A percentile compares a stretch with the other conserved stretches of the same genome.
Evolutionary conservation across 2,329 filamentous ascomycete species (phyloP).

Genomic region (Fusarium sororula): DNA sequence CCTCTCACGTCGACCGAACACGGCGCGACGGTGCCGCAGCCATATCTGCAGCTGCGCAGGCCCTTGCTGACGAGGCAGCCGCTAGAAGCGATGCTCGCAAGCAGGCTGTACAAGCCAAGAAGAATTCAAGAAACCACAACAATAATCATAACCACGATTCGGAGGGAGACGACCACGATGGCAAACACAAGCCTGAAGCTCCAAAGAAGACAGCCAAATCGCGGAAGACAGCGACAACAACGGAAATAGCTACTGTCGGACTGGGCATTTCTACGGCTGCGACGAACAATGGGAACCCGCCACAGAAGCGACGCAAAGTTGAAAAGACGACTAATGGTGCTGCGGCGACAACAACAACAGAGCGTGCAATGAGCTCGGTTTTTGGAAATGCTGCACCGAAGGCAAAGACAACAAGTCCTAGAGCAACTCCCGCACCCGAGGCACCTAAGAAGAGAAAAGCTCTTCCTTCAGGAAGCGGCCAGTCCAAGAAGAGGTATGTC

Average conservation of each 20-base stretch:
- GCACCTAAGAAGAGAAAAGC: constrained; percentile 78
- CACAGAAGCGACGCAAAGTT: constrained; percentile 81
- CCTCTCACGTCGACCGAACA: constrained; percentile 76
- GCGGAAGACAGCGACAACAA: constrained; percentile 62
- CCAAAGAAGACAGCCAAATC: constrained; percentile 75
- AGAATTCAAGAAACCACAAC: constrained; percentile 70
- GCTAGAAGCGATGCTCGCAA: constrained; percentile 85
- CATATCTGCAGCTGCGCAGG: constrained; percentile 79
- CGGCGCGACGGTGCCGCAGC: constrained; percentile 81
- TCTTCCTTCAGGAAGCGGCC: constrained; percentile 70
- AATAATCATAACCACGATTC: constrained; percentile 63
- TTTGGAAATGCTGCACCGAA: constrained; percentile 63
- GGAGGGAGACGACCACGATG: constrained; percentile 77
- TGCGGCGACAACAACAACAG: constrained; percentile 61
- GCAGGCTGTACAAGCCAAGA: constrained; percentile 81
- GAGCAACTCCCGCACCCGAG: constrained; percentile 74
- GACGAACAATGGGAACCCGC: constrained; percentile 63
- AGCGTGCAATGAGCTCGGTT: constrained; percentile 73
- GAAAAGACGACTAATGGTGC: constrained; percentile 69
- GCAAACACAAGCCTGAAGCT: constrained; percentile 56
- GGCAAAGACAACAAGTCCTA: constrained; percentile 69
- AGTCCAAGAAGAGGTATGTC: constrained; percentile 80
- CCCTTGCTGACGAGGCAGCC: constrained; percentile 84
- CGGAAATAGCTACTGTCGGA: constrained; percentile 63
- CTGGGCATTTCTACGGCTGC: constrained; percentile 71